A percentile compares a stretch with the other conserved stretches of the same genome.
phyloP scores from a whole-genome alignment of 2,329 filamentous ascomycete species.

The Penicillium hesseltinei region DNA sequence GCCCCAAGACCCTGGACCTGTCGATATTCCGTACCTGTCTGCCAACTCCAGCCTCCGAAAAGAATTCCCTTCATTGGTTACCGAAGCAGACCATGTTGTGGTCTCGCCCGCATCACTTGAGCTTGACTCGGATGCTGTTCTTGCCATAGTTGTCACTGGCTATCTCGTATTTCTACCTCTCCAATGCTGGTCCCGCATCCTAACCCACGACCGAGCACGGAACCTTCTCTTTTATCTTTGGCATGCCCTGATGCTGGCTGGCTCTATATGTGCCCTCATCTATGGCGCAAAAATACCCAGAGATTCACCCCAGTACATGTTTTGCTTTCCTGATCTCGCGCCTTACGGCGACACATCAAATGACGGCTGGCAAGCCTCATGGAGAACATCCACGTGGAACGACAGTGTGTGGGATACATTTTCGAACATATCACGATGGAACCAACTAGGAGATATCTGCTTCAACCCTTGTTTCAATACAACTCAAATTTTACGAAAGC shows the following conservation, averaged over 20 bases:
- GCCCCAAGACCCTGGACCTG: conserved; percentile 7
- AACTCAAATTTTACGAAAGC: conserved; percentile 27
- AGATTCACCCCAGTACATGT: conserved; percentile 29
- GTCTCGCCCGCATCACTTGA: conserved; percentile 33
- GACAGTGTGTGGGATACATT: conserved; percentile 31
- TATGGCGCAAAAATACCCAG: conserved; percentile 22
- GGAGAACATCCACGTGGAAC: conserved; percentile 32
- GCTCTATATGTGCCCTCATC: conserved; percentile 29
- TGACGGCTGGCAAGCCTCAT: conserved; percentile 29
- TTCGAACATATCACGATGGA: conserved; percentile 20
- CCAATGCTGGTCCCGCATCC: conserved; percentile 34
- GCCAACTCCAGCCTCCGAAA: conserved; percentile 15
- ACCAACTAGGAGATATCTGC: conserved; percentile 28
- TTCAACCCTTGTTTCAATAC: conserved; percentile 36
- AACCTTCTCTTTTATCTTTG: conserved; percentile 31
- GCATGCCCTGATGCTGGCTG: conserved; percentile 34
- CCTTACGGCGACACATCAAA: conserved; percentile 21
- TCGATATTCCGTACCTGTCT: conserved; percentile 25
- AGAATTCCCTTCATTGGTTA: conserved; percentile 24
- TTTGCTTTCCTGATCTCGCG: conserved; percentile 30
- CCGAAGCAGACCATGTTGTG: conserved; percentile 14
- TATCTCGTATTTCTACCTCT: conserved; percentile 36
- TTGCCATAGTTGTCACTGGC: conserved; percentile 35
- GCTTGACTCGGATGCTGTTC: conserved; percentile 33
- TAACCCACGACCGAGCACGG: conserved; percentile 27